Conservation (phyloP, 345 rosid species). For the Draba incana region DNA sequence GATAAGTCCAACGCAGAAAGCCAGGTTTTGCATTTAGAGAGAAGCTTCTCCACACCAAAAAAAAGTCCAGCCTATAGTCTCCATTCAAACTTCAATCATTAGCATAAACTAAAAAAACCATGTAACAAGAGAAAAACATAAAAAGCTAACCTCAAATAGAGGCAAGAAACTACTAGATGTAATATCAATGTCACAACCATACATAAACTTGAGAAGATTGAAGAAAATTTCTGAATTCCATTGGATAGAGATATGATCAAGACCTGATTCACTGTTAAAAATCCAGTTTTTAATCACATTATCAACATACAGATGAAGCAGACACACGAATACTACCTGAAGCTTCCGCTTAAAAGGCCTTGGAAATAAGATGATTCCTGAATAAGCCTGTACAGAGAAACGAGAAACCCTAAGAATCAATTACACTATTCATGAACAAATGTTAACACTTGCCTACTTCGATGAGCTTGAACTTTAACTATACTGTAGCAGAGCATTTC, state of each 20-base stretch:
- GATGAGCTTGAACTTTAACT: slow-evolving; percentile 53
- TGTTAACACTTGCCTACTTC: slow-evolving; percentile 45
- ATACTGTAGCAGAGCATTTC: slow-evolving; percentile 48
- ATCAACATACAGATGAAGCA: no score
- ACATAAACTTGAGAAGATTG: slow-evolving; percentile 52
- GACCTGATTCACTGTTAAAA: slow-evolving; percentile 60
- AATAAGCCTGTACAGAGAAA: slow-evolving; percentile 46
- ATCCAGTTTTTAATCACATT: slow-evolving; percentile 6
- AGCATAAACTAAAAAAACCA: not conserved
- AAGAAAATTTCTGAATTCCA: slow-evolving; percentile 62
- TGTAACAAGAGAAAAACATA: not conserved
- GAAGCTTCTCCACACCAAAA: slow-evolving; percentile 68
- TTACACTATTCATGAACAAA: not conserved
- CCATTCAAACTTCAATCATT: not conserved
- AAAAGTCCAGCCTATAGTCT: slow-evolving; percentile 58
- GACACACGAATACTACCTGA: slow-evolving; percentile 46
- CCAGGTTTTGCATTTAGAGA: slow-evolving; percentile 55
- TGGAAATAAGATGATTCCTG: slow-evolving; percentile 64
- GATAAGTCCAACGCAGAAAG: slow-evolving; percentile 44
- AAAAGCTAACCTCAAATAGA: slow-evolving; percentile 56
- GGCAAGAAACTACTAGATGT: slow-evolving; percentile 56
- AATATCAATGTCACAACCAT: slow-evolving; percentile 50
- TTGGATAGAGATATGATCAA: slow-evolving; percentile 46
- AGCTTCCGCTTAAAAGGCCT: slow-evolving; percentile 67
- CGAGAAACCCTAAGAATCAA: not conserved